Base-by-base conservation (phyloP, 768 basidiomycete genomes). In the Auricularia sp. region DNA sequence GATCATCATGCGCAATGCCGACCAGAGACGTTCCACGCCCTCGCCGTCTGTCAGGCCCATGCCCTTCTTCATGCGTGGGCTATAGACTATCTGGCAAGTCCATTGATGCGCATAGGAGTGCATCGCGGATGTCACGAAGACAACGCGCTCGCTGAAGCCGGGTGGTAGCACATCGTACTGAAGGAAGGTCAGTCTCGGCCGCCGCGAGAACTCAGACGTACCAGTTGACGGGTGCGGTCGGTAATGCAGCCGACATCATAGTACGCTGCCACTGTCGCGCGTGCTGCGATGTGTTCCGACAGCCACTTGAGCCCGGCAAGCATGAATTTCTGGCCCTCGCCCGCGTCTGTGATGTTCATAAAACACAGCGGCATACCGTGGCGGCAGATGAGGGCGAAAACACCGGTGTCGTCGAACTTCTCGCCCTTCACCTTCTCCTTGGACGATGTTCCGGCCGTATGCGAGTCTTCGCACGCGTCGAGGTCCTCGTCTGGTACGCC, bases 301-400 rank as follows among this genome's bases (percentile, higher is more conserved):
- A 59, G 23, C 23, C 29, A 33, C 2, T 33, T 10, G 1, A 59
- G 1, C 2, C 11, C 6, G 21, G 56, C 56, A 1, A 59, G 23
- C 23, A 35, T 33, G 34, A 6, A 59, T 6, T 59, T 59, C 56
- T 59, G 56, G 16, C 34, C 29, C 29, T 59, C 56, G n/a, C 56
- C 56, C 1, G 21, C 16, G 7, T 29, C 34, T 29, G 23, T 35
- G 8, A 59, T 59, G 5, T 59, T 59, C 21, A 14, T 33, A 2
- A 59, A 71, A 23, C 11, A 71, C 29, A 1, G 73, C 12, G 74
- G 73, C 8, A 76, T 73, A 43, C 77, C 73, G 42, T 79, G 78
- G 0, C 72, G 65, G 65, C 78, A 80, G 0, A 77, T 73, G 0
- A 79, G 67, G 0, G 73, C 74, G 74, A 80, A 79, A 39, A 77